phyloP scores from a whole-genome alignment of 2,329 filamentous ascomycete genomes.

The Colletotrichum incanum region DNA sequence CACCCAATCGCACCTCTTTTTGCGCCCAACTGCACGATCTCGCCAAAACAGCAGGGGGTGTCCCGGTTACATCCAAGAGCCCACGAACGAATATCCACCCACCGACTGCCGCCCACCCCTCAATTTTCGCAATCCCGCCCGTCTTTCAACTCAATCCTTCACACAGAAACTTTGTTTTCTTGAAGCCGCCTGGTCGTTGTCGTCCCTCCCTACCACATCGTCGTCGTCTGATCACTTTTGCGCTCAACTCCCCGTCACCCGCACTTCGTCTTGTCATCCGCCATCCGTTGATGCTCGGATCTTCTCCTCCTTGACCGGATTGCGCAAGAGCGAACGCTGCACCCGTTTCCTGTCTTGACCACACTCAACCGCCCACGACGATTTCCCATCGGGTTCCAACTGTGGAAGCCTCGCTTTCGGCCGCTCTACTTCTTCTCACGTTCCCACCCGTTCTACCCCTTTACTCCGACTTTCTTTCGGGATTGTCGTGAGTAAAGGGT shows the following conservation, averaged over 20 bases:
- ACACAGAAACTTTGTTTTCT: slow-evolving; percentile 23
- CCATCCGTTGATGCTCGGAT: slow-evolving; percentile 29
- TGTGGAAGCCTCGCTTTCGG: slow-evolving; percentile 29
- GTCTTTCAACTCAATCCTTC: slow-evolving; percentile 29
- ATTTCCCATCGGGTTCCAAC: slow-evolving; percentile 18
- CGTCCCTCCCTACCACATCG: slow-evolving; percentile 11
- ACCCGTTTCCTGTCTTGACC: slow-evolving; percentile 8
- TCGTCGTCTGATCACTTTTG: slow-evolving; percentile 35
- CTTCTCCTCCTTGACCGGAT: slow-evolving; percentile 2
- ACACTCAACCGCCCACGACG: slow-evolving; percentile 18
- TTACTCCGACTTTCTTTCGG: slow-evolving; percentile 63
- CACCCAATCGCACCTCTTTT: slow-evolving; percentile 44
- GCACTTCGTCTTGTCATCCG: slow-evolving; percentile 14
- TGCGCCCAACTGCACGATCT: slow-evolving; percentile 44
- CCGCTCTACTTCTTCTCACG: slow-evolving; percentile 33
- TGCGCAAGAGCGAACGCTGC: slow-evolving; percentile 39
- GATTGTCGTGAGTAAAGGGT: slow-evolving; percentile 65
- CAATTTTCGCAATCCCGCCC: slow-evolving; percentile 39
- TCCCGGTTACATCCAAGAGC: slow-evolving; percentile 40
- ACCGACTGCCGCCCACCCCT: slow-evolving; percentile 43
- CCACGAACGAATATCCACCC: slow-evolving; percentile 42
- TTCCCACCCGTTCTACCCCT: slow-evolving; percentile 49
- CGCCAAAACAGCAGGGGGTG: slow-evolving; percentile 42
- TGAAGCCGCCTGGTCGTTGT: not conserved
- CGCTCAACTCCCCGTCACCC: slow-evolving; percentile 19